Base-by-base conservation (phyloP, 1,284 basidiomycete genomes). In the Cryptococcus depauperatus region DNA sequence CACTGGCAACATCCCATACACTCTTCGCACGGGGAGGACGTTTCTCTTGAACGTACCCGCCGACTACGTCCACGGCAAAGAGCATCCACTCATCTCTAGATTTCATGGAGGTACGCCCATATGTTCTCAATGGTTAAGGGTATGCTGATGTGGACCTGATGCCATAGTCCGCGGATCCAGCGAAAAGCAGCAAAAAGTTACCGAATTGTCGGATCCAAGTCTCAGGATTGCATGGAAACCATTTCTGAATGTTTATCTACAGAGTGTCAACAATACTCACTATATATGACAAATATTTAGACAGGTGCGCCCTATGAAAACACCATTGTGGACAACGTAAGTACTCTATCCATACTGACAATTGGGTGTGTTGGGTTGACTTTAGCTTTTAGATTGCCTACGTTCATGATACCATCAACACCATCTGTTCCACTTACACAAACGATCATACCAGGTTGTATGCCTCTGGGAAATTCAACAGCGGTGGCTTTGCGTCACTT, bases 391-490 rank as follows among this genome's bases (percentile, higher is more conserved):
- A 41, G 39, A 41, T 41, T 29, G 54, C 54, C 50, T 60, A 55
- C 28, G 47, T 49, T 42, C 55, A 58, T 35, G 57, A 57, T 39
- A 46, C 56, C 10, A 13, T 60, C n/a, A 21, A 30, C 18, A 51
- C 55, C 27, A 43, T 58, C 29, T 44, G 52, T 6, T 27, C 26
- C 11, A 47, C 37, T 7, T 58, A 52, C 47, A 50, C 50, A 21
- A 39, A 56, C 33, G 43, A 58, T 38, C 49, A 42, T 1, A 11
- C 26, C n/a, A 40, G 58, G 8, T 37, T 46, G 34, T 61, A 56
- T 43, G 57, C 52, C 7, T 46, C 25, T 10, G 58, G 58, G n/a
- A 61, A 61, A 46, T 57, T 55, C 14, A 57, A 61, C 41, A 55
- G 58, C 18, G 58, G 54, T 0, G 55, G 57, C 1, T 58, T 57